Evolutionary conservation across 2,329 filamentous ascomycete genomes (phyloP), one percentile per base, ranked within the genome.

Genomic region (Nemania diffusa): DNA sequence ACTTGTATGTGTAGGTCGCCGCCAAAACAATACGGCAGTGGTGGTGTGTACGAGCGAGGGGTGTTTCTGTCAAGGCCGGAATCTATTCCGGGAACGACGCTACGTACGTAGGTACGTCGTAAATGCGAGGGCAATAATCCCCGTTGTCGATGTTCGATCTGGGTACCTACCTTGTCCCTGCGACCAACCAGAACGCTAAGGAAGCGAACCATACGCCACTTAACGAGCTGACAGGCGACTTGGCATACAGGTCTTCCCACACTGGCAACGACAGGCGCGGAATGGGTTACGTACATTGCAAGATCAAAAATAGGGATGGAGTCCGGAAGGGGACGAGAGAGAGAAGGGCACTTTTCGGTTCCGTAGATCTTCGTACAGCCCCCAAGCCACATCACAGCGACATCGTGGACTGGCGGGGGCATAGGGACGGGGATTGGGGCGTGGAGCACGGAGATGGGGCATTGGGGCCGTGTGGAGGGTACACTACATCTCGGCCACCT

Each of bases 331-430:
- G 48, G 13, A 13, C 22, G n/a, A 17, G 9, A 3, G 15, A 40
- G 40, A 5, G 17, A 44, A 44, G n/a, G 3, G 17, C 13, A 7
- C 17, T 3, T 8, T 56, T 62, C 59, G 50, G 27, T 22, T 34
- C 51, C 50, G 59, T 56, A n/a, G 57, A 59, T 59, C 57, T 37
- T 50, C 56, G 27, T 58, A 40, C 29, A 22, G 29, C 57, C 42
- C 57, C 53, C 57, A 48, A 59, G 20, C 52, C 20, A 24, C n/a
- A 46, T 13, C 7, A 44, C 15, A 3, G 15, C 13, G 26, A 26
- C 27, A 32, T 48, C 56, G 56, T 34, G 37, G 37, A 24, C n/a
- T 5, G 15, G 17, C 15, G 5, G 42, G 26, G 40, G 20, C 20
- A 44, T 29, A 17, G 40, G 24, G 24, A 15, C 44, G 55, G 29